Conservation (phyloP, 176 grass and related monocot species). For the Juncus effusus region DNA sequence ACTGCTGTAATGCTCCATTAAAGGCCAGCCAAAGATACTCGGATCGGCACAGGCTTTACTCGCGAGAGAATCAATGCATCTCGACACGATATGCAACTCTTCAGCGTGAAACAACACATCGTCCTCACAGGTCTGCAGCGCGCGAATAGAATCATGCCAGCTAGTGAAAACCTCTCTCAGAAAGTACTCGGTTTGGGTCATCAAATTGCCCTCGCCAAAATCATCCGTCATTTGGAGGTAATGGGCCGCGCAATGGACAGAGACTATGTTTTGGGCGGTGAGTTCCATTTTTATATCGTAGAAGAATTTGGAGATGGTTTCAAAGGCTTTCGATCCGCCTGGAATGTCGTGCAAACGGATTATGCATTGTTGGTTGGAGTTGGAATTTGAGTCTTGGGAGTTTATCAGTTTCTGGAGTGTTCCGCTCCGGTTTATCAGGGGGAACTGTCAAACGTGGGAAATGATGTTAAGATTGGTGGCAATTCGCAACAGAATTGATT, state of each 20-base stretch:
- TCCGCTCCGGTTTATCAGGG: constrained; percentile 49
- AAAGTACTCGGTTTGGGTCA: constrained; percentile 51
- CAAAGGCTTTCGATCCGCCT: constrained; percentile 49
- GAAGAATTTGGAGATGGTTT: constrained; percentile 61
- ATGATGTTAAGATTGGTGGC: not conserved
- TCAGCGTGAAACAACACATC: constrained; percentile 44
- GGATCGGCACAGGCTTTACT: constrained; percentile 64
- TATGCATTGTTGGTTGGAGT: constrained; percentile 19
- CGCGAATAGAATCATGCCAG: constrained; percentile 49
- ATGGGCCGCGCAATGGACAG: constrained; percentile 55
- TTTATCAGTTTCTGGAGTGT: constrained; percentile 53
- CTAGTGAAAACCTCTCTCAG: constrained; percentile 38
- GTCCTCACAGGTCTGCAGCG: constrained; percentile 44
- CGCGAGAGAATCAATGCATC: constrained; percentile 69
- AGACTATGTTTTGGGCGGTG: constrained; percentile 49
- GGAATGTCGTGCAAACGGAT: constrained; percentile 57
- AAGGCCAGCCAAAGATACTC: constrained; percentile 55
- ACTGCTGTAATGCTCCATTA: constrained; percentile 37
- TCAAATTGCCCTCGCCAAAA: constrained; percentile 59
- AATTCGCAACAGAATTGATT: constrained; percentile 5
- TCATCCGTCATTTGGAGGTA: constrained; percentile 59
- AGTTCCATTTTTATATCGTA: constrained; percentile 64
- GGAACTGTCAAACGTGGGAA: constrained; percentile 40
- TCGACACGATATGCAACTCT: constrained; percentile 51
- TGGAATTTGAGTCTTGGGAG: not conserved